phyloP scores from a whole-genome alignment of 345 rosid genomes.

The Eucalyptus polyanthemos region DNA sequence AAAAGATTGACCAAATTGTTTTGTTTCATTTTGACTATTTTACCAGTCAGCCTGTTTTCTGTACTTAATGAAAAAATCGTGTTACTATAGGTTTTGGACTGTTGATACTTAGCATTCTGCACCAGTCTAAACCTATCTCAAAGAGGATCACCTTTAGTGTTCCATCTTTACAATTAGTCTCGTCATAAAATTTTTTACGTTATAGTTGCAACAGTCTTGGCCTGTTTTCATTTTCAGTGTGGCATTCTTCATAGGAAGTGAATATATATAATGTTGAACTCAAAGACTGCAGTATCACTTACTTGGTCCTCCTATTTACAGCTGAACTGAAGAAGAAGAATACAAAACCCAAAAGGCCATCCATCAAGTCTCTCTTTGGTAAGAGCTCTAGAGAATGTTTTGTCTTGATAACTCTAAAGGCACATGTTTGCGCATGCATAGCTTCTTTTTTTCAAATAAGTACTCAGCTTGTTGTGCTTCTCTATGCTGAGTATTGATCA shows the following conservation, averaged over 20 bases:
- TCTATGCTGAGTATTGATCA: neutral
- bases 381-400: neutral
- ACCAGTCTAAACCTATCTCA: neutral
- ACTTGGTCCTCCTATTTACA: slow-evolving; percentile 1
- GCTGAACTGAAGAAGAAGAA: slow-evolving; percentile 87
- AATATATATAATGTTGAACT: neutral
- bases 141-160: neutral
- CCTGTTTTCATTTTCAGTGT: neutral
- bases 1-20: neutral
- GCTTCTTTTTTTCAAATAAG: neutral
- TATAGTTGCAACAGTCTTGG: neutral
- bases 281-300: neutral
- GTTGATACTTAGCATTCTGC: neutral
- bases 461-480: neutral
- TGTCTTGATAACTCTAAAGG: neutral
- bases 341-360: slow-evolving; percentile 78
- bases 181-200: neutral
- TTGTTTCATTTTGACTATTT: neutral
- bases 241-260: neutral
- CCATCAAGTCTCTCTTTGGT: slow-evolving; percentile 96
- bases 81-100: neutral
- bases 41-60: neutral
- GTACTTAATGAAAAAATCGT: neutral
- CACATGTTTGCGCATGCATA: neutral
- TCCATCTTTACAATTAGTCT: neutral